Evolutionary conservation across 2,329 filamentous ascomycete genomes (phyloP).

Genomic region (Colletotrichum nymphaeae): DNA sequence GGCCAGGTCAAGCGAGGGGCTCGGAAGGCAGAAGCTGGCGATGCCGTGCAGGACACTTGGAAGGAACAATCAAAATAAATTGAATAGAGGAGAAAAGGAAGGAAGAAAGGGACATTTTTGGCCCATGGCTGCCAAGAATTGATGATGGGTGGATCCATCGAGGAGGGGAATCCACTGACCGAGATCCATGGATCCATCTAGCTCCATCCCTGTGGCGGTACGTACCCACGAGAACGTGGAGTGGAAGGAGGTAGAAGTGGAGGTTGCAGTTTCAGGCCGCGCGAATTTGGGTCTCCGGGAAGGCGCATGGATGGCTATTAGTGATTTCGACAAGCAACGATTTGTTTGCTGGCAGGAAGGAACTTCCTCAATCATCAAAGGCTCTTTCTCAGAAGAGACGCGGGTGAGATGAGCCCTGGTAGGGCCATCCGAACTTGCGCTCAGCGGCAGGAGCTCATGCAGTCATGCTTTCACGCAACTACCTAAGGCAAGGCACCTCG

Average conservation of each 20-base stretch:
- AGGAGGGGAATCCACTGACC: background rate
- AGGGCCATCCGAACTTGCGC: background rate
- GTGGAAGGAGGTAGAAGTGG: background rate
- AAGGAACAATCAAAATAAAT: slow-evolving; percentile 9
- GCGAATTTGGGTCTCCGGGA: slow-evolving; percentile 10
- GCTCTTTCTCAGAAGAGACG: background rate
- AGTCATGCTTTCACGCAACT: too few relatives aligned
- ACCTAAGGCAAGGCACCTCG: too few relatives aligned
- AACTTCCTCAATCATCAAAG: background rate
- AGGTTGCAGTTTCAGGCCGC: slow-evolving; percentile 29
- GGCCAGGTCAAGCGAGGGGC: background rate
- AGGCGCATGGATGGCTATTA: background rate
- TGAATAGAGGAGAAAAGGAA: background rate
- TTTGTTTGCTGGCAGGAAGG: background rate
- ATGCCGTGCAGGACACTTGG: slow-evolving; percentile 11
- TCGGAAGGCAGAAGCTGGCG: background rate
- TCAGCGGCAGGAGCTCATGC: background rate
- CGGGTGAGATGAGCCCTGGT: background rate
- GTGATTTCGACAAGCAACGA: background rate
- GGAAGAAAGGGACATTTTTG: background rate
- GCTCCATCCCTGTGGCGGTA: background rate
- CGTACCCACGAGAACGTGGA: background rate
- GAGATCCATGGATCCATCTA: background rate
- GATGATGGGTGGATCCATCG: background rate
- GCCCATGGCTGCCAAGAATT: slow-evolving; percentile 9